Base-by-base conservation (phyloP, 345 rosid genomes). In the Camelina sativa region DNA sequence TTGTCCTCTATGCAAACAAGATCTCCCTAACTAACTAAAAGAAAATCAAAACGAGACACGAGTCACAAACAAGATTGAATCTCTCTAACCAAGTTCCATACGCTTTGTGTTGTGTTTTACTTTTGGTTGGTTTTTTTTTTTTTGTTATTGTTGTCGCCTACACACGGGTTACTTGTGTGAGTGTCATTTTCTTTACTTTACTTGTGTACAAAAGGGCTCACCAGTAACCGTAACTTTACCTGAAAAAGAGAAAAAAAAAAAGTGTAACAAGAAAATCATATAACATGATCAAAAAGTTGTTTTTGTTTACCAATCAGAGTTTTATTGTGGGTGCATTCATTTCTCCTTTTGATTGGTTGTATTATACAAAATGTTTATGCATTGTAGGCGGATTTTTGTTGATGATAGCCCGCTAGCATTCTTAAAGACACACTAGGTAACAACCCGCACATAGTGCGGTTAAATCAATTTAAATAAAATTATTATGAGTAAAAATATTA, bases 1-100 rank as follows among this genome's bases (percentile, higher is more conserved):
- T 68, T 95, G 99, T 75, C 99, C 99, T 56, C 94, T 92, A 50
- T 95, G 99, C 66, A 95, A 95, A 78, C 91, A 90, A 84, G 92
- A 86, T 81, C 76, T 92, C 44, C 84, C 88, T 62, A 85, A 84
- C 76, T 95, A 84, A 28, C 30, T 28, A 48, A 46, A 46, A 43
- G 1, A 7, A 13, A 15, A 5, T 54, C 16, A 72, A 56, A 68
- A 22, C 13, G 16, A 23, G n/a, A 56, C 55, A 8, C 5, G 11
- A 68, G 56, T 56, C 50, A 34, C 6, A 38, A 51, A 35, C 10
- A 35, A 35, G 41, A 67, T 48, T 38, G 40, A 46, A 30, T 46
- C 66, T 46, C 59, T 20, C 22, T n/a, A 34, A 59, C 25, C 57
- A 65, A 65, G 58, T 65, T 22, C 52, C 41, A 65, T 65, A 20